These are phyloP conservation scores for Plicaturopsis crispa DNA, from an alignment of 768 basidiomycete genomes.

Conservation along the genomic window DNA sequence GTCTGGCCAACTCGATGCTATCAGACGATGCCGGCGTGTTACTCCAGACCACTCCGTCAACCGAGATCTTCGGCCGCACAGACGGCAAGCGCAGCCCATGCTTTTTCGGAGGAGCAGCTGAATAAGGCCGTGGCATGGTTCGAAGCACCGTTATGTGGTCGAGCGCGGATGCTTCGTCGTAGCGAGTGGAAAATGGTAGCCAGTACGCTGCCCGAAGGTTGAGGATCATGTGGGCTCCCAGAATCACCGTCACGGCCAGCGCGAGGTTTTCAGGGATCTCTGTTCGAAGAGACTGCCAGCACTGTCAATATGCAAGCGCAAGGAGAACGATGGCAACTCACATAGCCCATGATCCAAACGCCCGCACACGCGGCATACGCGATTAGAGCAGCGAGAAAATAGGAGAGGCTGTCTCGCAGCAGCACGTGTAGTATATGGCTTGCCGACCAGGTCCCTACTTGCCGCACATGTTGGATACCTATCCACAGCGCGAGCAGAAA, in stretches of 20 bases:
- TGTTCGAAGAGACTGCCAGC: constrained; percentile 13
- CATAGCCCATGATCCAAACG: constrained; percentile 17
- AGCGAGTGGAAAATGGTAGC: too few relatives aligned
- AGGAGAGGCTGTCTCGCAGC: constrained; percentile 20
- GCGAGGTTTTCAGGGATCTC: constrained; percentile 18
- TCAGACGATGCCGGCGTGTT: too few relatives aligned
- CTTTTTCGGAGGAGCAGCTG: too few relatives aligned
- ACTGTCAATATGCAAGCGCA: neutral
- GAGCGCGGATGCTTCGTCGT: too few relatives aligned
- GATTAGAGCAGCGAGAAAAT: constrained; percentile 18
- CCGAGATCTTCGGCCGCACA: too few relatives aligned
- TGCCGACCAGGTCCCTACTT: constrained; percentile 13
- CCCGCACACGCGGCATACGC: constrained; percentile 16
- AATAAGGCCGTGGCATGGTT: too few relatives aligned
- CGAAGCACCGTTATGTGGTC: too few relatives aligned
- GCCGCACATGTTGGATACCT: constrained; percentile 13
- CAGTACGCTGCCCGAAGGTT: constrained; percentile 22
- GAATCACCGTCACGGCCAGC: constrained; percentile 16
- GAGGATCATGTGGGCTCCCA: constrained; percentile 21
- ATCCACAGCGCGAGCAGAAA: constrained; percentile 17
- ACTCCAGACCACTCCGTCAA: too few relatives aligned
- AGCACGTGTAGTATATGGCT: constrained; percentile 14
- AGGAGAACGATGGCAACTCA: constrained; percentile 1
- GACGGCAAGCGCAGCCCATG: too few relatives aligned
- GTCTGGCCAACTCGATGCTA: too few relatives aligned